Conservation (phyloP, 176 grass and related monocot species). For the Lolium perenne region DNA sequence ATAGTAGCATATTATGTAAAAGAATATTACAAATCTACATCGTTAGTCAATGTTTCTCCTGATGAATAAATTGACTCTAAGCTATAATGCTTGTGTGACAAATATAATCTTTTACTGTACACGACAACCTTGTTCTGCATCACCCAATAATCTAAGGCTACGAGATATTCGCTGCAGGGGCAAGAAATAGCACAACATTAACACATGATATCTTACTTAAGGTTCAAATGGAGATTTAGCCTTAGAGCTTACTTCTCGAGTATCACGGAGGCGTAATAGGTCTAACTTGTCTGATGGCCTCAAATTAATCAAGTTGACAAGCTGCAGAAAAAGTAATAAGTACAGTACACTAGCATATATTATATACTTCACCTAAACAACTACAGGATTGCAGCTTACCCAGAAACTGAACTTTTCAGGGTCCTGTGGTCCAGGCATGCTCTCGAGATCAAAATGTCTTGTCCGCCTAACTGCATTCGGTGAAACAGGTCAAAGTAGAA, state of each 20-base stretch:
- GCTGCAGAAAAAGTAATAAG: constrained; percentile 51
- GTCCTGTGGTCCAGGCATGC: constrained; percentile 79
- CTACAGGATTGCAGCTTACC: constrained; percentile 47
- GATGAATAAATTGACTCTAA: constrained; percentile 56
- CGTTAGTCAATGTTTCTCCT: constrained; percentile 28
- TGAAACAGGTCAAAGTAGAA: constrained; percentile 41
- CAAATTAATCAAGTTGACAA: constrained; percentile 81
- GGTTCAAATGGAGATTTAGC: constrained; percentile 18
- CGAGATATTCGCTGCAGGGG: constrained; percentile 75
- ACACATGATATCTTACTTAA: constrained; percentile 27
- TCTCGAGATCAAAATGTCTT: constrained; percentile 74
- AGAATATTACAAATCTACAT: constrained; percentile 39
- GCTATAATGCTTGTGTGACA: constrained; percentile 32
- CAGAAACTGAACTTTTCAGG: constrained; percentile 98
- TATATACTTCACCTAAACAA: constrained; percentile 22
- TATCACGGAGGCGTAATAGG: constrained; percentile 67
- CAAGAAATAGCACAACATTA: constrained; percentile 36
- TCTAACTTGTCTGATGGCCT: constrained; percentile 87
- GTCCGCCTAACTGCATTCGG: constrained; percentile 66
- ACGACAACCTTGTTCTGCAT: constrained; percentile 77
- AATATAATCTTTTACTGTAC: constrained; percentile 61
- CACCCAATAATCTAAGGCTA: constrained; percentile 60
- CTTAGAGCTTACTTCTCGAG: constrained; percentile 64
- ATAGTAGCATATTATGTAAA: constrained; percentile 27
- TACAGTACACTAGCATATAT: background rate